Base-by-base conservation (phyloP, 2,329 filamentous ascomycete genomes). In the Calonectria pseudoreteaudii region DNA sequence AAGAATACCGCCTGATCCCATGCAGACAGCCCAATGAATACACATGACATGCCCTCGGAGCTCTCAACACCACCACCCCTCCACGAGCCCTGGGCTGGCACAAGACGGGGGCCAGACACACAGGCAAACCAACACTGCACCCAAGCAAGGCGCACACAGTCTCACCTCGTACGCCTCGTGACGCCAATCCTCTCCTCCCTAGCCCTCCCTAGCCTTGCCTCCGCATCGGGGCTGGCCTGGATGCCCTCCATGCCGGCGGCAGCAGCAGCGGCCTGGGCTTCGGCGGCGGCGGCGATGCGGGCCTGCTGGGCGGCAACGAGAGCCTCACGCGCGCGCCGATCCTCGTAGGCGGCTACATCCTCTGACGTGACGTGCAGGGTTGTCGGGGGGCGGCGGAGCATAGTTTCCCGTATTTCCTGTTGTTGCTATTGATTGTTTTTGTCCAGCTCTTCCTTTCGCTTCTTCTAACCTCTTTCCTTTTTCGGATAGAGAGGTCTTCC, bases 271-370 rank as follows among this genome's bases (percentile, higher is more conserved):
- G 75, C 60, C 70, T 79, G 71, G 65, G 75, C 77, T 65, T 76
- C 76, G 34, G 76, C 78, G 16, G 77, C 77, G 3, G 79, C 80
- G 4, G 80, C 80, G 31, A 80, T 76, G 18, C 77, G 74, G 13
- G 81, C 82, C 50, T 82, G 79, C 65, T 85, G 84, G 23, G 82
- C 81, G 13, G 81, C 82, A 28, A 80, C 81, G 20, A 83, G 81
- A 38, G 84, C 85, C 74, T 87, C 84, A 68, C 84, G 84, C 30
- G 85, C 86, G 74, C 91, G 89, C 34, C 88, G 88, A 82, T 93
- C 92, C 81, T 95, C 93, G 85, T 94, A 94, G 68, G 90, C 87
- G 49, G 92, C 91, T 49, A 95, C 88, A 83, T 95, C 93, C 81
- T 94, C 92, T 62, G 91, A 87, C 3, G 93, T 94, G 76, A 95